Evolutionary conservation across 1,284 basidiomycete species (phyloP), one percentile per base, ranked within the genome.

Genomic region (Sanghuangporus weigelae): DNA sequence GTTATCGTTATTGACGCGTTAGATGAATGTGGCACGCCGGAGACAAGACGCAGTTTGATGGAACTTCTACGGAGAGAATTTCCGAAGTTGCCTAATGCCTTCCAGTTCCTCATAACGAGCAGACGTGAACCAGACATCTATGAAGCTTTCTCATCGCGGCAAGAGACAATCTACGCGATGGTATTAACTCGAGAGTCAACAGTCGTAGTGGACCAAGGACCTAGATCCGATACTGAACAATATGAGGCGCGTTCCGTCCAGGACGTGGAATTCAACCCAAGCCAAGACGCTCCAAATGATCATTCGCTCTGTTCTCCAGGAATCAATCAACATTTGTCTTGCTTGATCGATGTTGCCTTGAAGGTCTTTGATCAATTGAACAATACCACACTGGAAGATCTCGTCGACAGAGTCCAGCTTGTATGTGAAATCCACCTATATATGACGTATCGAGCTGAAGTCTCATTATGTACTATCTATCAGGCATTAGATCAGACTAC

Each of bases 1-100:
- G 50, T 60, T 26, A 40, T 54, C 35, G 38, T 60, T 31, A 23
- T 60, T 19, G 59, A 60, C 35, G 59, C 40, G 6, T 5, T 60
- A 3, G 59, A 60, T 38, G 59, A 60, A 60, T 59, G 40, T 48
- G 57, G 57, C 11, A n/a, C 38, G 8, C 26, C 14, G 39, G 19
- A 42, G 11, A 23, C 10, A 3, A 2, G 55, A 35, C 21, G 26
- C 1, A 40, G 7, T 21, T 21, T 59, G 23, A n/a, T 44, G 8
- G 23, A 21, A 11, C 12, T 57, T 21, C 4, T 59, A 2, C 26
- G 26, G 12, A 16, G 23, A 4, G 40, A 26, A 26, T 48, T 59
- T 21, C 6, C 40, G 7, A 44, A 26, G 1, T 40, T 59, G 4
- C 57, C 57, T 19, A 23, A 23, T 1, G 46, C 44, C 3, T 44